Base-by-base conservation (phyloP, 805 yeast species). In the Teunomyces pallodes region DNA sequence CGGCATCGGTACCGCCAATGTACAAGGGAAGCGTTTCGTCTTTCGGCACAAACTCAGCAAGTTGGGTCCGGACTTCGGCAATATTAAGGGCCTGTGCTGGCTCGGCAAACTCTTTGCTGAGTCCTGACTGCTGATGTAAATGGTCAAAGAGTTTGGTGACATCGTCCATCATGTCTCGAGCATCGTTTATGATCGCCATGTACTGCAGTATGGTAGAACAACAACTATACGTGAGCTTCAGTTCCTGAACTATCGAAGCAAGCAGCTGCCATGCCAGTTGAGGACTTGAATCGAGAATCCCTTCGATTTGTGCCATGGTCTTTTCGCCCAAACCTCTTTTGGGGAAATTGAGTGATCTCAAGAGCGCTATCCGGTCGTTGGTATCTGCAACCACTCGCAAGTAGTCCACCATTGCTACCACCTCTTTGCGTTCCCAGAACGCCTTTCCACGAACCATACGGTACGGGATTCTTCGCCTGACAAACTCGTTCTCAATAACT, bases 371-470 rank as follows among this genome's bases (percentile, higher is more conserved):
- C 48, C 77, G 68, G 59, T 90, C 96, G 45, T 67, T 62, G 20
- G 76, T 80, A 26, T 84, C 77, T 4, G 79, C 73, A 4, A 87
- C 69, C 1, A 84, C 81, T 29, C 90, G 75, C 26, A 92, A 59
- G 54, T 83, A 82, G 58, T 85, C 87, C 38, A 90, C 51, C 48
- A 87, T 74, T 0, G 80, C 66, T 17, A 74, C 70, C 12, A 89
- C 83, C 57, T 88, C 96, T 47, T 79, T 80, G 36, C 85, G 65
- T 36, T 86, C 89, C 92, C 95, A 88, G 57, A 90, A 87, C 1
- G 90, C 84, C 39, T 73, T 74, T 0, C 97, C 97, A 45, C 84
- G 83, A 0, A 86, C 73, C 49, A 90, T 76, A 7, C 68, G 66
- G 57, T 87, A 87, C 0, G 94, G 90, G 2, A 90, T 76, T 3